phyloP scores from a whole-genome alignment of 495 filamentous ascomycete genomes.

The Aspergillus nidulans region DNA sequence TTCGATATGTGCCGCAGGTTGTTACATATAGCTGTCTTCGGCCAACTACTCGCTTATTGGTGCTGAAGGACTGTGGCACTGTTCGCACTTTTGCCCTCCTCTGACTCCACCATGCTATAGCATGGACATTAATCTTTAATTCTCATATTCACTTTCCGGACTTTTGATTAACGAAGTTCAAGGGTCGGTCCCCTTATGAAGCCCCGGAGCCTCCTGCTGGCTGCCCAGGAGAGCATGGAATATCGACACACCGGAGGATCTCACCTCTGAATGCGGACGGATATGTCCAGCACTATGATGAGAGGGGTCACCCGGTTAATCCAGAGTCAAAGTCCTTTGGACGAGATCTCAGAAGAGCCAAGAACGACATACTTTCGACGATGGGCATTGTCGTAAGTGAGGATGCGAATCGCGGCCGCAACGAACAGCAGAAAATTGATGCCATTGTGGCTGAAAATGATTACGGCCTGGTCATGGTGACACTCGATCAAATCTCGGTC shows the following conservation, averaged over 20 bases:
- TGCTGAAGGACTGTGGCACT: not conserved
- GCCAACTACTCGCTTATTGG: not conserved
- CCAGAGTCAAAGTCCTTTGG: constrained; percentile 44
- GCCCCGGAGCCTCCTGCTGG: constrained; percentile 38
- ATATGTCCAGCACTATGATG: constrained; percentile 63
- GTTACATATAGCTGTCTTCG: not conserved
- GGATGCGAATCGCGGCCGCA: constrained; percentile 31
- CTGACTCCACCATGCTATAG: not conserved
- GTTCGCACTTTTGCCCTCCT: too few species aligned
- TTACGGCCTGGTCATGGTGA: constrained; percentile 45
- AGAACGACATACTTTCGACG: constrained; percentile 55
- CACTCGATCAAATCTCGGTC: constrained; percentile 36
- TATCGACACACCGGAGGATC: constrained; percentile 20
- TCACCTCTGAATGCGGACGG: constrained; percentile 41
- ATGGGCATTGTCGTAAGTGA: constrained; percentile 51
- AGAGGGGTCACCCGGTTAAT: constrained; percentile 65
- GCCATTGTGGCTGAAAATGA: constrained; percentile 46
- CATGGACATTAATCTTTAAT: not conserved
- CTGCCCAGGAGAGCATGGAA: constrained; percentile 16
- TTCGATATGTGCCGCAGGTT: not conserved
- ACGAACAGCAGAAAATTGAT: constrained; percentile 40
- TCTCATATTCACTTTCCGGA: not conserved
- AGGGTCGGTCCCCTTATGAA: constrained; percentile 73
- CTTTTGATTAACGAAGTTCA: constrained; percentile 20
- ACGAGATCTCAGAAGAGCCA: constrained; percentile 44